Evolutionary conservation across 23 red algal genomes (phyloP), one percentile per base, ranked within the genome.

Genomic region (Gracilaria caudata): DNA sequence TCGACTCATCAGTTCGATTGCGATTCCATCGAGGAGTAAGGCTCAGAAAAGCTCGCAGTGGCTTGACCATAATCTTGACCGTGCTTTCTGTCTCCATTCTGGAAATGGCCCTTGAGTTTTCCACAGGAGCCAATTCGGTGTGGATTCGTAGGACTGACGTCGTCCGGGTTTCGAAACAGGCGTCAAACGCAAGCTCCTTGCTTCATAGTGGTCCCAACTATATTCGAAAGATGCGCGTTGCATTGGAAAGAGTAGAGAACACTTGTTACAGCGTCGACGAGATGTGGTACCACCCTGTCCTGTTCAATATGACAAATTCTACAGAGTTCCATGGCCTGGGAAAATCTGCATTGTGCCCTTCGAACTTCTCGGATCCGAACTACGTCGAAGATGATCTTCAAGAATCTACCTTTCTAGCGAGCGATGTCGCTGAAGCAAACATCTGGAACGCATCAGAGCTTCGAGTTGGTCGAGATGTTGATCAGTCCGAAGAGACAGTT

Each of bases 231-330:
- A n/a, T 61, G n/a, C 20, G 57, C 20, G 5, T n/a, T 29, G 57
- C 57, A 20, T 16, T 61, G 57, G n/a, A 61, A 61, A n/a, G 57
- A 61, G 57, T 61, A 29, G 57, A 61, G 57, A 61, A 61, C 57
- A 61, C 57, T 61, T 61, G 57, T 20, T 61, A 61, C 57, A 61
- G 57, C 57, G 57, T 61, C n/a, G 57, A 61, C 7, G 19, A 16
- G 57, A 61, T 9, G 26, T 61, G 57, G 57, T 61, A 61, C 57
- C 57, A 61, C 26, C 57, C 57, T 20, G 57, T 61, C 7, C 4
- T 61, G 7, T n/a, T 61, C n/a, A 61, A 61, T 61, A 61, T 61
- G 57, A 26, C 57, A 26, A 26, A n/a, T 61, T n/a, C 57, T 7
- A 61, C 57, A 4, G 57, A 61, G n/a, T 61, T 61, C 26, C 57